Evolutionary conservation across 768 basidiomycete genomes (phyloP).

Genomic region (Tylopilus sp.): DNA sequence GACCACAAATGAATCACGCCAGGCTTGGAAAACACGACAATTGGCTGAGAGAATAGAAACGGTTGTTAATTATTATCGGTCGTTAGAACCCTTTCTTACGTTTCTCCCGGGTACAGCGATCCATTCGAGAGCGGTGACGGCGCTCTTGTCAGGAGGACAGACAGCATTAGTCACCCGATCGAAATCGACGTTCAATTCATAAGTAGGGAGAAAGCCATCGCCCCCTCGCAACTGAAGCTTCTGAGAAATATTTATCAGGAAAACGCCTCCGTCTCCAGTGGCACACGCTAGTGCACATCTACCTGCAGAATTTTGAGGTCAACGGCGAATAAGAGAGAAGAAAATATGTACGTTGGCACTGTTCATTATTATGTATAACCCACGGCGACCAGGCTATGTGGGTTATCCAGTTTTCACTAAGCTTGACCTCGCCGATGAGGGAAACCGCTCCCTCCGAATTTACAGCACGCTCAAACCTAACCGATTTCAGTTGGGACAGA

Average conservation of each 20-base stretch:
- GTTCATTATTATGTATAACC: slow-evolving; percentile 34
- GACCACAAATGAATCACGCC: slow-evolving; percentile 62
- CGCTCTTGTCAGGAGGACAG: slow-evolving; percentile 38
- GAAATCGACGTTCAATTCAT: slow-evolving; percentile 32
- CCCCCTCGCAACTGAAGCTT: slow-evolving; percentile 29
- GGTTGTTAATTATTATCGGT: slow-evolving; percentile 8
- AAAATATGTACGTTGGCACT: slow-evolving; percentile 49
- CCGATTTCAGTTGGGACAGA: background rate
- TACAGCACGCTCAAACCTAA: slow-evolving; percentile 21
- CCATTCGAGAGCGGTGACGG: slow-evolving; percentile 58
- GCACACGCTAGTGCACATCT: slow-evolving; percentile 57
- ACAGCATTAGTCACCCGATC: slow-evolving; percentile 28
- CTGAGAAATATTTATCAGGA: slow-evolving; percentile 53
- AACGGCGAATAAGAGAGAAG: slow-evolving; percentile 1
- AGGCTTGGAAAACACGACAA: slow-evolving; percentile 58
- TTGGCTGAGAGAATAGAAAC: slow-evolving; percentile 35
- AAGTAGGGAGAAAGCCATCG: slow-evolving; percentile 28
- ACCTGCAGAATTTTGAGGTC: slow-evolving; percentile 37
- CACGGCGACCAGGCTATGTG: slow-evolving; percentile 61
- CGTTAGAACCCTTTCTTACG: slow-evolving; percentile 32
- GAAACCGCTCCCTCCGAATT: slow-evolving; percentile 25
- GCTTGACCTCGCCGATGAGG: slow-evolving; percentile 37
- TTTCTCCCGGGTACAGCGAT: slow-evolving; percentile 36
- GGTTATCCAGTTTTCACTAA: slow-evolving; percentile 62
- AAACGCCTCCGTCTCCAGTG: slow-evolving; percentile 54